phyloP scores from a whole-genome alignment of 2,329 filamentous ascomycete genomes.

The Aspergillus amoenus region DNA sequence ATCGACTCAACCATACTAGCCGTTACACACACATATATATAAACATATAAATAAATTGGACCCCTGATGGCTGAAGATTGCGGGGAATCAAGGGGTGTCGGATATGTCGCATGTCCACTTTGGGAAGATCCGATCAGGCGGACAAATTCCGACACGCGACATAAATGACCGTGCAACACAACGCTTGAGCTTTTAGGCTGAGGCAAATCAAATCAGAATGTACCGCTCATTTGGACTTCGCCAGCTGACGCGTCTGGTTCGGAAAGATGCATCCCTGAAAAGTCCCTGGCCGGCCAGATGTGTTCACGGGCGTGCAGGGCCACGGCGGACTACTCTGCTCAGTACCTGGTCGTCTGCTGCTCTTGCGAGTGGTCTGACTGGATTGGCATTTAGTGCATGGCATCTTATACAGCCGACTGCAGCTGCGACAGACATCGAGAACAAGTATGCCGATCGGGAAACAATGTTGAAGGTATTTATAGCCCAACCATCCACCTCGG shows the following conservation, averaged over 20 bases:
- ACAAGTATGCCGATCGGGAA: conserved; percentile 1
- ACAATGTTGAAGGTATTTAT: conserved; percentile 6
- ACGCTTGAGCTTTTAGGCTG: neutral
- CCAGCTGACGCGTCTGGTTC: too few relatives aligned
- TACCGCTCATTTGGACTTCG: too few relatives aligned
- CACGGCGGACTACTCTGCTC: neutral
- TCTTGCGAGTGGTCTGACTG: neutral
- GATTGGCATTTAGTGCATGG: neutral
- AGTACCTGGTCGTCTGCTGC: conserved; percentile 1
- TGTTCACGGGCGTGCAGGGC: neutral
- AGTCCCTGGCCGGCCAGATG: neutral
- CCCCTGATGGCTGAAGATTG: neutral
- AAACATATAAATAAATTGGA: too few relatives aligned
- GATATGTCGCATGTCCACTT: neutral
- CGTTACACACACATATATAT: too few relatives aligned
- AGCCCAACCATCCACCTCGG: neutral
- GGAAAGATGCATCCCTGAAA: too few relatives aligned
- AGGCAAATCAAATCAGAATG: too few relatives aligned
- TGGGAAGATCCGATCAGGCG: neutral
- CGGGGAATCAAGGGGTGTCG: neutral
- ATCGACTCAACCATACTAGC: neutral
- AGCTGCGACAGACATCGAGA: neutral
- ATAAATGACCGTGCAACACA: neutral
- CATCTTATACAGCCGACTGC: neutral
- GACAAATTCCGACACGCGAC: neutral